These are phyloP conservation scores for Blastocystis sp. DNA, from an alignment of 352 stramenopile genomes.

Conservation along the genomic window DNA sequence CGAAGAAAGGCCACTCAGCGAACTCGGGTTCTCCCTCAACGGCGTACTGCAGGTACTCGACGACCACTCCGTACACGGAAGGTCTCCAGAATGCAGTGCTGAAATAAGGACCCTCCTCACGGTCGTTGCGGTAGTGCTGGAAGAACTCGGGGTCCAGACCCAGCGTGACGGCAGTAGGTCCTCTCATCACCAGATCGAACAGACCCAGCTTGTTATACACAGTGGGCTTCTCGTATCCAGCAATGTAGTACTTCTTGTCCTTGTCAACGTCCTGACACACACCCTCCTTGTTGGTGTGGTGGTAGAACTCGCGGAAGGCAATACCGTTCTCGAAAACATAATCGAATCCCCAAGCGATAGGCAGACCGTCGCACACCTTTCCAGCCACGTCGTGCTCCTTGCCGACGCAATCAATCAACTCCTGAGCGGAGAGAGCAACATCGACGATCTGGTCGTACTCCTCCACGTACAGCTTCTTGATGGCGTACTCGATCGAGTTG, in stretches of 20 bases:
- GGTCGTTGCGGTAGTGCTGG: no score
- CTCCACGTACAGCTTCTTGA: constrained; percentile 1
- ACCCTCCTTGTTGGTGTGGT: not conserved
- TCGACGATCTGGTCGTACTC: not conserved
- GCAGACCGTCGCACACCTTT: not conserved
- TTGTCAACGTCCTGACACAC: not conserved
- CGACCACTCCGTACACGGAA: no score
- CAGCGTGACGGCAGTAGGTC: no score
- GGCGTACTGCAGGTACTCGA: no score
- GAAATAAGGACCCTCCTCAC: not conserved
- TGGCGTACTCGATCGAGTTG: not conserved
- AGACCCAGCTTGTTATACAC: no score
- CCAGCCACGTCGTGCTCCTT: not conserved
- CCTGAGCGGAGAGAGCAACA: not conserved
- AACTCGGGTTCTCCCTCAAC: no score
- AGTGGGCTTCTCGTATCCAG: not conserved
- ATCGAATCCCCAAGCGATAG: not conserved
- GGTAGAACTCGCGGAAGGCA: not conserved
- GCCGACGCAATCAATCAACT: not conserved
- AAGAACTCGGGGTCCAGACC: no score
- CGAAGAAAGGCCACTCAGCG: no score
- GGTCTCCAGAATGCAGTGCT: not conserved
- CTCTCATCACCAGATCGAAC: no score
- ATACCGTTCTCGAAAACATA: not conserved
- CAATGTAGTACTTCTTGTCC: not conserved